phyloP scores from a whole-genome alignment of 371 early-diverging fungal species.

The Mucor lusitanicus region DNA sequence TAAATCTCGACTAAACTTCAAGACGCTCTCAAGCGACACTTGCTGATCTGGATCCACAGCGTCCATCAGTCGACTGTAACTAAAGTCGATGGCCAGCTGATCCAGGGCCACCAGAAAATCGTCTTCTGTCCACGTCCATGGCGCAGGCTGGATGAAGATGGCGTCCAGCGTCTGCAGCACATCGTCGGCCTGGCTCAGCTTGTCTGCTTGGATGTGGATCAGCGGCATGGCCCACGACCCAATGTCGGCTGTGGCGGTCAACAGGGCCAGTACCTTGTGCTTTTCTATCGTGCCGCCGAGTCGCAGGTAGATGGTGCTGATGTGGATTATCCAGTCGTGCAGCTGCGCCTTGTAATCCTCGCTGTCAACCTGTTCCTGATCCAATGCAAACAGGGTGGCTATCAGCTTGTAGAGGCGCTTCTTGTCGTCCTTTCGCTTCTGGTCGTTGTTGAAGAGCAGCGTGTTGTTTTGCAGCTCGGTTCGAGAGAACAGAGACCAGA shows the following conservation, averaged over 20 bases:
- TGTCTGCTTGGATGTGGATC: slow-evolving; percentile 43
- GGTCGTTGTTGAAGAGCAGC: slow-evolving; percentile 14
- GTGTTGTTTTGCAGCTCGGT: slow-evolving; percentile 9
- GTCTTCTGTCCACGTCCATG: slow-evolving; percentile 55
- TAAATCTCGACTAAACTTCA: slow-evolving; percentile 35
- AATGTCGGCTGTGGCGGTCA: slow-evolving; percentile 44
- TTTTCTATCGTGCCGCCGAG: slow-evolving; percentile 4
- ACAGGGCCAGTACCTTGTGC: slow-evolving; percentile 45
- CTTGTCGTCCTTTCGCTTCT: slow-evolving; percentile 10
- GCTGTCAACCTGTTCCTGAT: neutral
- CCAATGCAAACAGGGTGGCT: slow-evolving; percentile 4
- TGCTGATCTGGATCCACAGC: neutral
- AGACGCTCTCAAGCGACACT: neutral
- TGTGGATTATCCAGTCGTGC: slow-evolving; percentile 18
- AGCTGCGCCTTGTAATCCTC: neutral
- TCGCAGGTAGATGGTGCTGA: slow-evolving; percentile 10
- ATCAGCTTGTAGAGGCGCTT: slow-evolving; percentile 8
- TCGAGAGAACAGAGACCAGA: slow-evolving; percentile 28
- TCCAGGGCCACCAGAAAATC: slow-evolving; percentile 60
- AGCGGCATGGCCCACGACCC: slow-evolving; percentile 57
- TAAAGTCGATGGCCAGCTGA: slow-evolving; percentile 57
- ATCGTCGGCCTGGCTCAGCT: slow-evolving; percentile 17
- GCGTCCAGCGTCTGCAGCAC: slow-evolving; percentile 36
- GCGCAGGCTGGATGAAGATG: slow-evolving; percentile 21
- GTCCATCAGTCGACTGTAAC: slow-evolving; percentile 13